Base-by-base conservation (phyloP, 2,329 filamentous ascomycete species). In the Penicillium oxalicum region DNA sequence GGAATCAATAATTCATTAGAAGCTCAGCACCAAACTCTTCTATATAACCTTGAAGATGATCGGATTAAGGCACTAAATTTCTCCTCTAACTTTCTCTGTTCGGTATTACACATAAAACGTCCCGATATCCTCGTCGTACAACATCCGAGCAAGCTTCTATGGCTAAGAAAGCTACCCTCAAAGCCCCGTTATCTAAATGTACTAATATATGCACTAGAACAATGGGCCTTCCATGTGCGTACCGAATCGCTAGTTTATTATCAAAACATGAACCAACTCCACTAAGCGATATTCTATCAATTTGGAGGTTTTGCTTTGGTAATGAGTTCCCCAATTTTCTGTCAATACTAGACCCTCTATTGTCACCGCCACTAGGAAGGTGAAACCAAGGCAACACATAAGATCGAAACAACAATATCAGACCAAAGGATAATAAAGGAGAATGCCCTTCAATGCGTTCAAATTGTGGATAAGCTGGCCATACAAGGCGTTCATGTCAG, bases 91-190 rank as follows among this genome's bases (percentile, higher is more conserved):
- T 34, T 26, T 4, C 34, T 50, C 32, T 50, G 46, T 50, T 42
- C 25, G 42, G 43, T 49, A 49, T 49, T 33, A 43, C 32, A 9
- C 38, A 7, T 27, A 46, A 34, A 39, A 50, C 36, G 12, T 38
- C 36, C 24, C 13, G 36, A 38, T 38, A 38, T 25, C 26, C 13
- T 24, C 9, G 24, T 9, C 12, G 7, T 3, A 4, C 26, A 25
- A 38, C 26, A 13, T 25, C 36, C 26, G 12, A 38, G 9, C 36
- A 38, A 38, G 36, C 36, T 38, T 24, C 4, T 38, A 38, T 38
- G 26, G 36, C 36, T 38, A 38, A 38, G 13, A 38, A 24, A 38
- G 36, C 36, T 24, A 38, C 36, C 3, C 13, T 9, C 13, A 18
- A 37, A 37, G 35, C 36, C 9, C 36, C 36, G 24, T 9, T 38